Conservation (phyloP, 306 rosid genomes). For the Corylus americana region DNA sequence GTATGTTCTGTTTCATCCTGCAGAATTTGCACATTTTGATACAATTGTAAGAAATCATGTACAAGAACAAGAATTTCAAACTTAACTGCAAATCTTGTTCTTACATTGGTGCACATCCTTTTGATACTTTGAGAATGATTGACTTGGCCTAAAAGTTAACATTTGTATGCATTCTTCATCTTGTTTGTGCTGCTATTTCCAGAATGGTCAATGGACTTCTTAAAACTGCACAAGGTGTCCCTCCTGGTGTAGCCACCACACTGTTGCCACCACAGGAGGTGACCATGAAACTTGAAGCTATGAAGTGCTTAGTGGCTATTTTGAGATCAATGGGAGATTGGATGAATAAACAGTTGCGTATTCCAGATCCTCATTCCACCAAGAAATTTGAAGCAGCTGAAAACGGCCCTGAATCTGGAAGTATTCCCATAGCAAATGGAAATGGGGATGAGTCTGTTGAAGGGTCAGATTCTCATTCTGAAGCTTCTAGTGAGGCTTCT, state of each 20-base stretch:
- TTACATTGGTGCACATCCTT: conserved; percentile 9
- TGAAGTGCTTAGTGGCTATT: conserved; percentile 86
- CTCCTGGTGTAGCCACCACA: conserved; percentile 87
- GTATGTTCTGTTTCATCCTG: conserved; percentile 44
- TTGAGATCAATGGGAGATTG: conserved; percentile 91
- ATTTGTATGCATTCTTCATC: conserved; percentile 20
- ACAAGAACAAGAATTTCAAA: conserved; percentile 24
- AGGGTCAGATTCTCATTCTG: conserved; percentile 78
- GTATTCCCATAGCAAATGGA: conserved; percentile 65
- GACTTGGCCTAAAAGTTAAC: conserved; percentile 25
- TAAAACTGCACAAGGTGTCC: conserved; percentile 99
- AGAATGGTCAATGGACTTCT: conserved; percentile 99
- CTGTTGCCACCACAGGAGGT: conserved; percentile 93
- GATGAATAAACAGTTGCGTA: conserved; percentile 91
- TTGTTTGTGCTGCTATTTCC: conserved; percentile 31
- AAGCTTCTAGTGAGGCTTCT: conserved; percentile 74
- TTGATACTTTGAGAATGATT: conserved; percentile 17
- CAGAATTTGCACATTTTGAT: conserved; percentile 21
- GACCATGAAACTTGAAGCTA: conserved; percentile 88
- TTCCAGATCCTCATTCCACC: conserved; percentile 76
- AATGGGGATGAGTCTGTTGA: conserved; percentile 76
- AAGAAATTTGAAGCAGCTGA: conserved; percentile 64
- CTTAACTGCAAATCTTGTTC: conserved; percentile 13
- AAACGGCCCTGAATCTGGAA: conserved; percentile 49
- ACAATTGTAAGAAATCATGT: conserved; percentile 5